Evolutionary conservation across 768 basidiomycete species (phyloP).

Genomic region (Lactifluus pinguis): DNA sequence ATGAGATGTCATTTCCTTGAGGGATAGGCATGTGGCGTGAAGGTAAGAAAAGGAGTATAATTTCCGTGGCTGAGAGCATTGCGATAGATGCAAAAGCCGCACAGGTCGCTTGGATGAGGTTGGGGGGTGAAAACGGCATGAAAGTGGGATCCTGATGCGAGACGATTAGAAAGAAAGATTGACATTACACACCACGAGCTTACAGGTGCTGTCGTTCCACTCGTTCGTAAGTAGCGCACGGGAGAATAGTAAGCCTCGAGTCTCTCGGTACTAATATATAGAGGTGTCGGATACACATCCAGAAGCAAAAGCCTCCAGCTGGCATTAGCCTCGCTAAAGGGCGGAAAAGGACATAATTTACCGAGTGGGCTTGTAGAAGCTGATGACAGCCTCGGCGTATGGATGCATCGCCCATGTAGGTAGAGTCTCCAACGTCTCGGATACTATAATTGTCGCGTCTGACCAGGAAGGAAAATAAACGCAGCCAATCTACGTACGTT

Average conservation of each 20-base stretch:
- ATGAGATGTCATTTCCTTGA: neutral
- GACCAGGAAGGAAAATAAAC: slow-evolving; percentile 20
- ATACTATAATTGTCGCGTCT: slow-evolving; percentile 18
- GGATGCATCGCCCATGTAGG: slow-evolving; percentile 22
- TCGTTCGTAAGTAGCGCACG: slow-evolving; percentile 21
- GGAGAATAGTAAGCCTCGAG: slow-evolving; percentile 16
- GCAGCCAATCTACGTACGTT: slow-evolving; percentile 15
- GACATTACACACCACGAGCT: neutral
- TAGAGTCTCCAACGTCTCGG: slow-evolving; percentile 16
- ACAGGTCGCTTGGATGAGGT: slow-evolving; percentile 21
- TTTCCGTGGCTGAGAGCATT: slow-evolving; percentile 8
- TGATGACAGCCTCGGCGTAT: slow-evolving; percentile 20
- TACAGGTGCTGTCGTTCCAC: slow-evolving; percentile 5
- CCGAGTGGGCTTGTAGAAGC: slow-evolving; percentile 17
- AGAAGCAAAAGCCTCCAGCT: slow-evolving; percentile 19
- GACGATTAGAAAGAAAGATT: neutral
- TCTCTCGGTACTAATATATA: slow-evolving; percentile 17
- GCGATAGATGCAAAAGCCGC: slow-evolving; percentile 21
- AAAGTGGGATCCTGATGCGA: neutral
- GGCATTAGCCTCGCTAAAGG: neutral
- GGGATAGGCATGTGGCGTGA: slow-evolving; percentile 10
- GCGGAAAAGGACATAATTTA: slow-evolving; percentile 1
- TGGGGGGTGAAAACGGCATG: slow-evolving; percentile 20
- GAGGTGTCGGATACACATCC: slow-evolving; percentile 20
- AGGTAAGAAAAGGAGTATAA: slow-evolving; percentile 18